Evolutionary conservation across 495 filamentous ascomycete genomes (phyloP).

Genomic region (Podospora tetraspora): DNA sequence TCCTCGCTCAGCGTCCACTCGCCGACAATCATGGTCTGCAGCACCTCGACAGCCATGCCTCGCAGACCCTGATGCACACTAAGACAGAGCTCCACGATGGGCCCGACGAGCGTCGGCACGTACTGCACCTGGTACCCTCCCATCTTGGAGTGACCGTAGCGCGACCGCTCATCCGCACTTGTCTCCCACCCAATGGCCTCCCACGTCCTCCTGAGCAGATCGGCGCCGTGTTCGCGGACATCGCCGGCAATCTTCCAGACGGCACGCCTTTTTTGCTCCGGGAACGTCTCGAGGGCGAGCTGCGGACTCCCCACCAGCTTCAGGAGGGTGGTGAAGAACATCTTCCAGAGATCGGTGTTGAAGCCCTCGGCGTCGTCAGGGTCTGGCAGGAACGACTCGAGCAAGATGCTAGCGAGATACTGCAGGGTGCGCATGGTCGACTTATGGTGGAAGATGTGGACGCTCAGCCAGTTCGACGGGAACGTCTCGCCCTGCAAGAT

Average conservation of each 20-base stretch:
- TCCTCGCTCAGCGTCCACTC: constrained; percentile 98
- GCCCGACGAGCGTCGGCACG: constrained; percentile 82
- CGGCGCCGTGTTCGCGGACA: constrained; percentile 85
- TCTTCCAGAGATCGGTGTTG: constrained; percentile 88
- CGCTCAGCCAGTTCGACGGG: constrained; percentile 81
- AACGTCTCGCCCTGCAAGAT: constrained; percentile 88
- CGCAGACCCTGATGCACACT: constrained; percentile 91
- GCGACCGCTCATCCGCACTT: constrained; percentile 60
- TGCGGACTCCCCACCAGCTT: constrained; percentile 83
- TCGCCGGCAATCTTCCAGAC: constrained; percentile 99
- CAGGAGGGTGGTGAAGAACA: constrained; percentile 84
- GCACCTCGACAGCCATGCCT: constrained; percentile 81
- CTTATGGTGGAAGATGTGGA: constrained; percentile 92
- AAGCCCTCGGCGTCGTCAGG: constrained; percentile 91
- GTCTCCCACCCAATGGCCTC: constrained; percentile 97
- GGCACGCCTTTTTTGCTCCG: constrained; percentile 90
- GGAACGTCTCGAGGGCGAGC: constrained; percentile 90
- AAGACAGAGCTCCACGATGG: constrained; percentile 89
- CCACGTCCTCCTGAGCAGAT: constrained; percentile 79
- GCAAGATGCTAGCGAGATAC: constrained; percentile 68
- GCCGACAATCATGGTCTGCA: constrained; percentile 96
- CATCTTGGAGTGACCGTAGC: constrained; percentile 76
- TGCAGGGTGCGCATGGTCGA: constrained; percentile 86
- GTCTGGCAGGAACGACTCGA: constrained; percentile 72
- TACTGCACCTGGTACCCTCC: constrained; percentile 98